Conservation (phyloP, 1,284 basidiomycete species). For the Singerocomus rubriflavus region DNA sequence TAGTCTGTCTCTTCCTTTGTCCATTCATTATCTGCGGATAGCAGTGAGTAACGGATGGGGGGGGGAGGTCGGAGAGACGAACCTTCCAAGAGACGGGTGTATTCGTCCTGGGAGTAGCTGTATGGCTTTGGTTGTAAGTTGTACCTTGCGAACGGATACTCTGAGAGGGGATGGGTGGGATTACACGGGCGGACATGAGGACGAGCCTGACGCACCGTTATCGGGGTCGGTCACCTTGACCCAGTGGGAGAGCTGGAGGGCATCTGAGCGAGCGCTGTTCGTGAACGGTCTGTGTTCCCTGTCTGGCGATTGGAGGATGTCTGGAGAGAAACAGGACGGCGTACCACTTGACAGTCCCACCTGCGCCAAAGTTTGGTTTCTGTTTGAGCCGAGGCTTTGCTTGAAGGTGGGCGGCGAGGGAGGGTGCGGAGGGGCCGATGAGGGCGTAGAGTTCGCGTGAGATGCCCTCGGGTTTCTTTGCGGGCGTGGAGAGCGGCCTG, state of each 20-base stretch:
- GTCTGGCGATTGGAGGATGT: neutral
- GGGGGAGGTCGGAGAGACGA: conserved; percentile 9
- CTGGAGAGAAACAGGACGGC: neutral
- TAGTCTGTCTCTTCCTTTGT: conserved; percentile 94
- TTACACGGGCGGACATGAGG: neutral
- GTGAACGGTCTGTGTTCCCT: conserved; percentile 78
- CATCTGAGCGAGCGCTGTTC: conserved; percentile 61
- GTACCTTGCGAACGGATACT: conserved; percentile 80
- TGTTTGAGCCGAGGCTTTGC: conserved; percentile 85
- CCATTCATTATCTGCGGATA: conserved; percentile 74
- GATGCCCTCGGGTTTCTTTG: conserved; percentile 84
- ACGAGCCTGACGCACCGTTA: conserved; percentile 42
- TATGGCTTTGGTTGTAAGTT: conserved; percentile 69
- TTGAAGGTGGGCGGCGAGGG: conserved; percentile 64
- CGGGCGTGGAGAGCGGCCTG: conserved; percentile 17
- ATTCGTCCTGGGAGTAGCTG: conserved; percentile 91
- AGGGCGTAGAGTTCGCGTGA: conserved; percentile 91
- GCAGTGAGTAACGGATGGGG: conserved; percentile 2
- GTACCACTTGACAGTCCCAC: conserved; percentile 65
- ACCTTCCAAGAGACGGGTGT: conserved; percentile 79
- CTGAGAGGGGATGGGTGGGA: conserved; percentile 33
- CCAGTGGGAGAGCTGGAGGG: conserved; percentile 67
- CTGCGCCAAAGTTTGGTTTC: conserved; percentile 68
- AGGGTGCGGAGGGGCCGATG: conserved; percentile 89
- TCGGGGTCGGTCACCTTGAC: conserved; percentile 56